Base-by-base conservation (phyloP, 176 grass and related monocot species). In the Oryza coarctata region DNA sequence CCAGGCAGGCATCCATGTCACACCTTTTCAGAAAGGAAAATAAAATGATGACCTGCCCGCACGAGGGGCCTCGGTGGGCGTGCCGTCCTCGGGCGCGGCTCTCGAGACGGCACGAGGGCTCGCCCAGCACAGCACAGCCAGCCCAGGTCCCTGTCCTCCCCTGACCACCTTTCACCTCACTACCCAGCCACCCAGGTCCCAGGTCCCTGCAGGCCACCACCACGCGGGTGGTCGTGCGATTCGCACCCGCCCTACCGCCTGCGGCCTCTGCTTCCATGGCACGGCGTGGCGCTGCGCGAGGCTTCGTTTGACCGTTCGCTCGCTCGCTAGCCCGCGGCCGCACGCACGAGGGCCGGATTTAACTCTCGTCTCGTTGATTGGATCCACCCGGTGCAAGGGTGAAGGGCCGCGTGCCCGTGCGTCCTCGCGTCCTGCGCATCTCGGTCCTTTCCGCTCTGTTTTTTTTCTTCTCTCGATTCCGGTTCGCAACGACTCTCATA, bases 261-360 rank as follows among this genome's bases (percentile, higher is more conserved):
- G 20, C 47, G 47, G 47, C 47, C 47, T 44, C 12, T 44, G 43
- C 36, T 38, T 7, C 43, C 43, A 45, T 45, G 43, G 43, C 43
- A 20, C 5, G 47, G 17, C 5, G 47, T 20, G 47, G 47, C 47
- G 47, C 17, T 15, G 17, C 5, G 47, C 34, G 5, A 10, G 9
- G 0, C 20, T 22, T 39, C 22, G 67, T 70, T 84, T 85, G 83
- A 61, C 69, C 70, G 7, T 17, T 22, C 3, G 17, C 66, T 2
- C 52, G 55, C 17, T 35, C 77, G 71, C 47, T 58, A 10, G 58
- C 72, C 39, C 66, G 33, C 39, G 17, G 58, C 84, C 60, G 70
- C 84, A 88, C 80, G 86, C 80, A 88, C 86, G 81, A 88, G 86
- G 86, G 75, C 3, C 61, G 81, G 81, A 74, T 88, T 84, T 60